Percentiles rank a stretch among this genome's conserved stretches.
Conservation (phyloP, 306 rosid genomes). For the Gastrolobium bilobum region DNA sequence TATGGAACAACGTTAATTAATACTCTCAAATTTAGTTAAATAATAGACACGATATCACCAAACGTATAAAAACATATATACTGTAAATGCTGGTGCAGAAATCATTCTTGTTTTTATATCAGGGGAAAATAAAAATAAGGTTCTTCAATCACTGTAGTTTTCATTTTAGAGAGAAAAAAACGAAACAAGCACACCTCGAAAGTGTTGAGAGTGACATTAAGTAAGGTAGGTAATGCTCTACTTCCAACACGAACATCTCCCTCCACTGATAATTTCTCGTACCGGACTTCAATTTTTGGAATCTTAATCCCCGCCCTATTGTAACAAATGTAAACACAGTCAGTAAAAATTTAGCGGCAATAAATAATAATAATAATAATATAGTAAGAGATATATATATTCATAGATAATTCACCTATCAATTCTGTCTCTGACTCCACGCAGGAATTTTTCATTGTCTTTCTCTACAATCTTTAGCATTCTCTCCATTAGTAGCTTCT, state of each 20-base stretch:
- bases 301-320: conserved; percentile 67
- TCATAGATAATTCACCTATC: conserved; percentile 54
- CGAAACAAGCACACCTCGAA: conserved; percentile 57
- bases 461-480: conserved; percentile 63
- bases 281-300: conserved; percentile 73
- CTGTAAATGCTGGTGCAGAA: background rate
- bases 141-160: background rate
- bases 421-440: conserved; percentile 53
- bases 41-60: background rate
- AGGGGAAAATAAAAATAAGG: background rate
- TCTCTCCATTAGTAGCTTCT: conserved; percentile 62
- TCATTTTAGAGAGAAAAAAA: conserved; percentile 4
- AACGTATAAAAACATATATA: background rate
- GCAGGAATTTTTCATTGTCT: conserved; percentile 68
- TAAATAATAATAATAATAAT: background rate
- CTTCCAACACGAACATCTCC: conserved; percentile 73
- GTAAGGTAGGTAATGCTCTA: conserved; percentile 78
- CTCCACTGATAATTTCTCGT: conserved; percentile 61
- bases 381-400: background rate
- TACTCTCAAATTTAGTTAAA: background rate
- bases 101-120: background rate
- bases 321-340: background rate
- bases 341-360: background rate
- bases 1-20: background rate
- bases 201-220: conserved; percentile 60